Conservation (phyloP, 176 grass and related monocot genomes). For the Triticum urartu region DNA sequence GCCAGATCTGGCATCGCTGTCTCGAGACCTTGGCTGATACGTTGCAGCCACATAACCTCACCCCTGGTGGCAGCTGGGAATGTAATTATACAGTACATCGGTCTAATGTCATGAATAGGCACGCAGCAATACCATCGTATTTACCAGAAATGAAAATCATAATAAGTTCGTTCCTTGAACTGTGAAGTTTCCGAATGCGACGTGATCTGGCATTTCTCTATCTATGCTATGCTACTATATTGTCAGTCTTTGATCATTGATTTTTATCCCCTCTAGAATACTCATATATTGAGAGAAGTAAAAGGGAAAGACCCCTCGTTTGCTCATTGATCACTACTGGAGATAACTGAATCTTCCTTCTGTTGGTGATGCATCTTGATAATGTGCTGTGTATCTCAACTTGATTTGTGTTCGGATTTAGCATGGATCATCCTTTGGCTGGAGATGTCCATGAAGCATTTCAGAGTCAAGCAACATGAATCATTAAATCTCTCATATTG, state of each 20-base stretch:
- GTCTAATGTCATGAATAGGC: neutral
- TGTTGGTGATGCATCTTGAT: neutral
- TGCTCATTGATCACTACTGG: too few species aligned
- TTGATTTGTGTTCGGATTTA: neutral
- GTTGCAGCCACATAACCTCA: neutral
- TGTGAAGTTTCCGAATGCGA: neutral
- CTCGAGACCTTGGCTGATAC: slow-evolving; percentile 9
- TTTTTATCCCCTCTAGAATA: too few species aligned
- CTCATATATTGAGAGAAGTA: too few species aligned
- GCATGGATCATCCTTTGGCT: neutral
- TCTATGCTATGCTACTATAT: neutral
- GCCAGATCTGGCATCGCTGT: neutral
- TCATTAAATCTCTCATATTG: neutral
- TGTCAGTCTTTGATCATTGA: neutral
- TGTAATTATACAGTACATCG: slow-evolving; percentile 5
- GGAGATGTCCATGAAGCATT: neutral
- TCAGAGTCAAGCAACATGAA: neutral
- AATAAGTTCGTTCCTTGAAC: neutral
- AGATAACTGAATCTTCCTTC: neutral
- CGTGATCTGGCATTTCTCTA: neutral
- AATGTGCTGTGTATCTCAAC: neutral
- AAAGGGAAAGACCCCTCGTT: too few species aligned
- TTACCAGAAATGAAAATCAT: neutral
- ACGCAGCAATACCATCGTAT: neutral
- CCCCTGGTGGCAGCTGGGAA: neutral